Conservation (phyloP, 169 alveolate genomes). For the Plasmodium cynomolgi region DNA sequence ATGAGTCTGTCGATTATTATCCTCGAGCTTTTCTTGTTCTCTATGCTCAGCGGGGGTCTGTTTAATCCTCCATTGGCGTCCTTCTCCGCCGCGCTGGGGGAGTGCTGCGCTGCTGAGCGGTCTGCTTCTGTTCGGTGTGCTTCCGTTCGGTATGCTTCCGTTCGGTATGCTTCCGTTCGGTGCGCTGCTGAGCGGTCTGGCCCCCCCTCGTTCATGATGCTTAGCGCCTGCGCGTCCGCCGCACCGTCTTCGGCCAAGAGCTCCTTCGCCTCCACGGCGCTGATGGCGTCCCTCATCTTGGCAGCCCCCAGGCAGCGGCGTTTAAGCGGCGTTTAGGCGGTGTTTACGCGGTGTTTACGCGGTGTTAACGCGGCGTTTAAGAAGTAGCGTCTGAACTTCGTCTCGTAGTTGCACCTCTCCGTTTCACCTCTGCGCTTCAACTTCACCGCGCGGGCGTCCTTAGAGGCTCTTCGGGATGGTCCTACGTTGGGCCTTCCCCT, state of each 20-base stretch:
- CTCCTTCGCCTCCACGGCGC: not conserved
- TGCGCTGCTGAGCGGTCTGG: not conserved
- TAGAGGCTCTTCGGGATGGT: not conserved
- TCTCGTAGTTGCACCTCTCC: not conserved
- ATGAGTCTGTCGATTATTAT: conserved; percentile 92
- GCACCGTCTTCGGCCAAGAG: not conserved
- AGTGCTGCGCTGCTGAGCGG: not conserved
- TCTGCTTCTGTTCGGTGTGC: too few species aligned
- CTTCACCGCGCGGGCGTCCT: not conserved
- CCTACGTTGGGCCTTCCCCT: not conserved
- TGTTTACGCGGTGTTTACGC: not conserved
- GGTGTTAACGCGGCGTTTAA: too few species aligned
- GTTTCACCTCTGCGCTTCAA: not conserved
- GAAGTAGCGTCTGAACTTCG: not conserved
- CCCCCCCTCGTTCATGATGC: not conserved
- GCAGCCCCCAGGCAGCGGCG: too few species aligned
- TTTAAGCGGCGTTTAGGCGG: not conserved
- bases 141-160: too few species aligned
- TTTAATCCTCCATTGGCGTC: not conserved
- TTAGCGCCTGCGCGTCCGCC: not conserved
- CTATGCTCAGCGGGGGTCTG: not conserved
- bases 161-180: too few species aligned
- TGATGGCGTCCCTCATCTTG: conserved; percentile 17
- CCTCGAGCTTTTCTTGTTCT: conserved; percentile 53
- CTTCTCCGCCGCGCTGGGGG: not conserved